Conservation (phyloP, 2,329 filamentous ascomycete species). For the Fusarium torulosum region DNA sequence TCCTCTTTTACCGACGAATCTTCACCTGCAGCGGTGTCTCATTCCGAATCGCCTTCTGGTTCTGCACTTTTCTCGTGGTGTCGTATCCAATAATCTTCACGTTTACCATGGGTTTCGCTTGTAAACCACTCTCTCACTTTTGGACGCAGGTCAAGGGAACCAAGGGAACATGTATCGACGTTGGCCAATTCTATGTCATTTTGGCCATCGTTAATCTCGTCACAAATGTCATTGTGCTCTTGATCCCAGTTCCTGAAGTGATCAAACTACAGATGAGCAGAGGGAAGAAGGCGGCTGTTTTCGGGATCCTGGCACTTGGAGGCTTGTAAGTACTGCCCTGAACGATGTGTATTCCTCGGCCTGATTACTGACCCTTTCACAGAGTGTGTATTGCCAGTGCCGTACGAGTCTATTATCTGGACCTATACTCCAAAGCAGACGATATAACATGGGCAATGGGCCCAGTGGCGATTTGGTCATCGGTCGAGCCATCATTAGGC, state of each 20-base stretch:
- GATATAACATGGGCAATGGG: constrained; percentile 26
- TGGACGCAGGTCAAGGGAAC: constrained; percentile 24
- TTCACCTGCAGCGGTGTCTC: neutral
- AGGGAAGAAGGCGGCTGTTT: constrained; percentile 23
- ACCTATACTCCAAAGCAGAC: neutral
- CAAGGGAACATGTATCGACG: constrained; percentile 13
- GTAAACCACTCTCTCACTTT: constrained; percentile 3
- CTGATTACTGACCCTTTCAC: neutral
- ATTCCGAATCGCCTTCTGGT: constrained; percentile 22
- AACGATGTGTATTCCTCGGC: fast-evolving
- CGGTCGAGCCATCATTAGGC: constrained; percentile 20
- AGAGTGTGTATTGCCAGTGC: constrained; percentile 28
- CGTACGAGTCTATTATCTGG: constrained; percentile 12
- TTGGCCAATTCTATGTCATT: constrained; percentile 14
- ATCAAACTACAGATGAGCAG: constrained; percentile 19
- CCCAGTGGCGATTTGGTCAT: constrained; percentile 26
- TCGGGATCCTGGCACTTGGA: constrained; percentile 18
- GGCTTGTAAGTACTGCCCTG: constrained; percentile 2
- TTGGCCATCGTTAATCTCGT: constrained; percentile 13
- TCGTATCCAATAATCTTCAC: constrained; percentile 19
- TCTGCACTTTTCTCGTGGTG: neutral
- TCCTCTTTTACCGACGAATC: constrained; percentile 26
- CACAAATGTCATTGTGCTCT: constrained; percentile 6
- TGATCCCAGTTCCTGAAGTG: constrained; percentile 20
- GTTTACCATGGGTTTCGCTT: constrained; percentile 17